Evolutionary conservation across 345 rosid genomes (phyloP).

Genomic region (Garcia nutans): DNA sequence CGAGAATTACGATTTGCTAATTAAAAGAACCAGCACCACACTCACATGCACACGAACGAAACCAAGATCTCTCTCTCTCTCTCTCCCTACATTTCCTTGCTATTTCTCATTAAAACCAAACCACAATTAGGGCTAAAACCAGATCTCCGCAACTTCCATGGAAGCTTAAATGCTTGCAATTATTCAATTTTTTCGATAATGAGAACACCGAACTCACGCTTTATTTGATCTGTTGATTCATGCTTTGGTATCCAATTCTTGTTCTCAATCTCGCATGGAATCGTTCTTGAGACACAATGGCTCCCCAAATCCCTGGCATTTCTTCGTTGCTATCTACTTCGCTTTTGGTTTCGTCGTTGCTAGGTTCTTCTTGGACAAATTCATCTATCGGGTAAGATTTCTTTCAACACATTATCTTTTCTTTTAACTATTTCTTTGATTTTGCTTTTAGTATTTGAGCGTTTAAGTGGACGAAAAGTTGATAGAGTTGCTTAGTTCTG

Average conservation of each 20-base stretch:
- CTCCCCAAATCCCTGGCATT: slow-evolving; percentile 48
- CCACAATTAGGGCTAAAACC: not conserved
- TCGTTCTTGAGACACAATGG: slow-evolving; percentile 37
- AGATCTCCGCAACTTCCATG: slow-evolving; percentile 13
- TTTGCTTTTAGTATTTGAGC: not conserved
- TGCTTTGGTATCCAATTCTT: slow-evolving; percentile 20
- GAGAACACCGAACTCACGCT: not conserved
- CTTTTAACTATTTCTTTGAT: not conserved
- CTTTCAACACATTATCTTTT: not conserved
- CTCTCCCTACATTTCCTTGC: too few species aligned
- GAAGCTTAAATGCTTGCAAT: not conserved
- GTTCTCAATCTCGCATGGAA: slow-evolving; percentile 43
- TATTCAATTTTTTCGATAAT: not conserved
- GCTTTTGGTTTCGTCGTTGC: slow-evolving; percentile 57
- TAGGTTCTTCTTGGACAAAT: slow-evolving; percentile 67
- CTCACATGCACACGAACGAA: too few species aligned
- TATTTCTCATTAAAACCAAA: not conserved
- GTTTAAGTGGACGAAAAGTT: not conserved
- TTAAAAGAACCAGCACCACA: too few species aligned
- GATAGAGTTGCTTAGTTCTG: not conserved
- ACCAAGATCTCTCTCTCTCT: too few species aligned
- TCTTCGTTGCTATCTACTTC: slow-evolving; percentile 57
- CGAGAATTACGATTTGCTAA: too few species aligned
- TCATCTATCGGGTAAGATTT: slow-evolving; percentile 67
- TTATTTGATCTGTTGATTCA: slow-evolving; percentile 14